Evolutionary conservation across 2,329 filamentous ascomycete genomes (phyloP).

Genomic region (Aurifilum marmelostoma): DNA sequence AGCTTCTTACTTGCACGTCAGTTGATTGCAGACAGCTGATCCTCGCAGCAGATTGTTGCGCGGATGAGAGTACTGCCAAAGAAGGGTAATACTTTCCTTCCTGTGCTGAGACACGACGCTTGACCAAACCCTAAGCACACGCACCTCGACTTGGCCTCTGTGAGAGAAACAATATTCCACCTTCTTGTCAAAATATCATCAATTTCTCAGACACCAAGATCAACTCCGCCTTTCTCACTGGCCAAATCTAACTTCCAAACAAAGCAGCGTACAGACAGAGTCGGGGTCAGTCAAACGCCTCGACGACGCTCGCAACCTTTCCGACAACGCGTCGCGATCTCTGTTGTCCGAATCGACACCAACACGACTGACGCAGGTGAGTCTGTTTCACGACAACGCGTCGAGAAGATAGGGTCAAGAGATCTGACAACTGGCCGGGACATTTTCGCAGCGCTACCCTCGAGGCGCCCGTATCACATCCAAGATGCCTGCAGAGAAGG

Average conservation of each 20-base stretch:
- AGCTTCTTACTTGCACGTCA: neutral
- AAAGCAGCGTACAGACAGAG: neutral
- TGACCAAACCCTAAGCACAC: neutral
- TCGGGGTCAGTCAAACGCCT: neutral
- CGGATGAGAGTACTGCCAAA: neutral
- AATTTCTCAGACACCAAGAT: neutral
- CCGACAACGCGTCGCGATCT: neutral
- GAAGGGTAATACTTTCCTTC: neutral
- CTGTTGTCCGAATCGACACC: neutral
- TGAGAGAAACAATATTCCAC: neutral
- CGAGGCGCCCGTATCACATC: neutral
- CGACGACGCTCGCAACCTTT: neutral
- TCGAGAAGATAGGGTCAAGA: neutral
- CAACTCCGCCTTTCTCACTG: neutral
- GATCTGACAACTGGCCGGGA: neutral
- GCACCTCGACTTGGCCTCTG: too few relatives aligned
- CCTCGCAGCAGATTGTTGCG: neutral
- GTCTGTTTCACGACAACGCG: neutral
- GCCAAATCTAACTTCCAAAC: neutral
- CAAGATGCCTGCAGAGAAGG: neutral
- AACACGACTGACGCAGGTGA: neutral
- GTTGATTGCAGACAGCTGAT: neutral
- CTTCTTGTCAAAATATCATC: neutral
- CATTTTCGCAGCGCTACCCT: neutral
- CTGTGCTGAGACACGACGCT: neutral